These are phyloP conservation scores for Akebia trifoliata DNA, from an alignment of 164 flowering plant species.

Conservation along the genomic window DNA sequence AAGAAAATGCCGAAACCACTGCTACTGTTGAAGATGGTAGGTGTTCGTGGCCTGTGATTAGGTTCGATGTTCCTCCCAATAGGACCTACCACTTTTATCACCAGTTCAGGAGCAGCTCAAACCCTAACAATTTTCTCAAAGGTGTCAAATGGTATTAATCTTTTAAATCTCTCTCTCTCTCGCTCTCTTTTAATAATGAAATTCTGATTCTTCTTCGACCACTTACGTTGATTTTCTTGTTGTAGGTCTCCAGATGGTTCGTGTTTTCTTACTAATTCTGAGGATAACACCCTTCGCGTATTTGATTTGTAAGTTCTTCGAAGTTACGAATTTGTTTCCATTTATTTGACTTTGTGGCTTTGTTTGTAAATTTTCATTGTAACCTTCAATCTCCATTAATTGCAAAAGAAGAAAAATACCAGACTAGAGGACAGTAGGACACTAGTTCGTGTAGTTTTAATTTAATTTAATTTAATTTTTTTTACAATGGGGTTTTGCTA, in stretches of 20 bases:
- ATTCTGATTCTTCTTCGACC: not conserved
- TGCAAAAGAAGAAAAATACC: too few species aligned
- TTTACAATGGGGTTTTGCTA: too few species aligned
- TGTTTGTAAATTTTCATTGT: too few species aligned
- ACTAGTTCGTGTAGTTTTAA: too few species aligned
- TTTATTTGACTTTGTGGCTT: too few species aligned
- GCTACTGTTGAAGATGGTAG: slow-evolving; percentile 12
- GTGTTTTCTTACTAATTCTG: slow-evolving; percentile 70
- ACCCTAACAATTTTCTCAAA: slow-evolving; percentile 86
- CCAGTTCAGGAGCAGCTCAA: slow-evolving; percentile 57
- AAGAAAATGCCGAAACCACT: slow-evolving; percentile 9
- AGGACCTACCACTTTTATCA: slow-evolving; percentile 56
- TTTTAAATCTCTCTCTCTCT: not conserved
- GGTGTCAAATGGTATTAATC: slow-evolving; percentile 69
- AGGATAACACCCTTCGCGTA: slow-evolving; percentile 66
- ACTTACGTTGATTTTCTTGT: not conserved
- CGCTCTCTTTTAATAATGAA: not conserved
- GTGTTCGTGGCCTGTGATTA: slow-evolving; percentile 48
- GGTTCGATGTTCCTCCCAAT: slow-evolving; percentile 54
- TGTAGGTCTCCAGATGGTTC: slow-evolving; percentile 96
- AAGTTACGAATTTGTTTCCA: too few species aligned
- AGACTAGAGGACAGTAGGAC: too few species aligned
- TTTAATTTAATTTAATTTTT: too few species aligned
- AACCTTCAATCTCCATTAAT: too few species aligned
- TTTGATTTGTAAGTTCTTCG: slow-evolving; percentile 50